Percentiles rank a stretch among this genome's conserved stretches.
Conservation (phyloP, 768 basidiomycete genomes). For the Mycena metata region DNA sequence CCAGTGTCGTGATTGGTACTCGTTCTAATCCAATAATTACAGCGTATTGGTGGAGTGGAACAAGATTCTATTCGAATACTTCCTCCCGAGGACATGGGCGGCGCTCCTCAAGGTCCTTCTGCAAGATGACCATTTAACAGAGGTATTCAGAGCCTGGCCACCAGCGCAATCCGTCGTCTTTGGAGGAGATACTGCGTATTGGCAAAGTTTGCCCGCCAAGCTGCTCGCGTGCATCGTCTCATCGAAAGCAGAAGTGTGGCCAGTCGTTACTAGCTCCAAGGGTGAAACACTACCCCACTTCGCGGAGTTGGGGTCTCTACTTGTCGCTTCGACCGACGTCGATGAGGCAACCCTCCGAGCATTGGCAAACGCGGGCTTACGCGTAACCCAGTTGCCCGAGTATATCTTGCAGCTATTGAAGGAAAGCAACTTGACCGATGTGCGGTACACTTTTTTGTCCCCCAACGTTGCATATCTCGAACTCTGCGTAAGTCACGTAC, state of each 20-base stretch:
- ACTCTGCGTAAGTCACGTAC: slow-evolving; percentile 48
- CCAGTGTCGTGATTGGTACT: background rate
- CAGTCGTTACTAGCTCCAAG: slow-evolving; percentile 40
- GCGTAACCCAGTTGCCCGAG: slow-evolving; percentile 52
- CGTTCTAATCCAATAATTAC: background rate
- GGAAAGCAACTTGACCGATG: slow-evolving; percentile 7
- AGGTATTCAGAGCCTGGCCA: slow-evolving; percentile 59
- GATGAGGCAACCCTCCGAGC: slow-evolving; percentile 42
- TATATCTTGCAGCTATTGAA: slow-evolving; percentile 48
- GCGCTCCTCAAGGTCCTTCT: slow-evolving; percentile 49
- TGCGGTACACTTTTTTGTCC: slow-evolving; percentile 36
- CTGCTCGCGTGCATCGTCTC: slow-evolving; percentile 47
- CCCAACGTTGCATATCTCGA: slow-evolving; percentile 48
- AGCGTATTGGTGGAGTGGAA: slow-evolving; percentile 67
- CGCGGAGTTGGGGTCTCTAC: slow-evolving; percentile 35
- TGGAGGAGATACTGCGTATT: slow-evolving; percentile 57
- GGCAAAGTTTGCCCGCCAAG: slow-evolving; percentile 49
- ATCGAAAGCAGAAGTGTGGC: slow-evolving; percentile 51
- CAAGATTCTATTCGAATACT: slow-evolving; percentile 56
- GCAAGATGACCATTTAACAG: slow-evolving; percentile 34
- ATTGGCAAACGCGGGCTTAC: slow-evolving; percentile 50
- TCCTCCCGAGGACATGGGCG: slow-evolving; percentile 62
- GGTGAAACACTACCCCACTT: slow-evolving; percentile 22
- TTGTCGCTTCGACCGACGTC: slow-evolving; percentile 46
- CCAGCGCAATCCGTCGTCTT: slow-evolving; percentile 46